These are phyloP conservation scores for Trametes versicolor DNA, from an alignment of 1,284 basidiomycete species.

Conservation along the genomic window DNA sequence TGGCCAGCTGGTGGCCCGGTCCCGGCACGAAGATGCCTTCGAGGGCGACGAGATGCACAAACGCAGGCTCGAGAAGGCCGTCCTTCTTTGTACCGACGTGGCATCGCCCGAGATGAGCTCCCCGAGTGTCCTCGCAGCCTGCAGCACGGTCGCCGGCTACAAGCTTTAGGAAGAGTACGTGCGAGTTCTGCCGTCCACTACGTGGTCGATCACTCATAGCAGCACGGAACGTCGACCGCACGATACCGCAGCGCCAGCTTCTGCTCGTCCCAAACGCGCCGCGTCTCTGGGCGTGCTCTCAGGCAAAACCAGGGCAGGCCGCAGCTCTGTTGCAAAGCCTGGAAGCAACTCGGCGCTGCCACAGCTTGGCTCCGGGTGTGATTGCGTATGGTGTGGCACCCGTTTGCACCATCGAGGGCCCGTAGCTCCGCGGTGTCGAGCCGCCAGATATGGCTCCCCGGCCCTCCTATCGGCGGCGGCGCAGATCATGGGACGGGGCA, in stretches of 20 bases:
- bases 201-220: not conserved
- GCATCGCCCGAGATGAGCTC: not conserved
- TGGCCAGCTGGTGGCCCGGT: conserved; percentile 1
- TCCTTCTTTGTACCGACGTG: not conserved
- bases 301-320: not conserved
- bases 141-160: too few relatives aligned
- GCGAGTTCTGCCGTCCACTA: not conserved
- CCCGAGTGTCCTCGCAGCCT: too few relatives aligned
- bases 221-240: not conserved
- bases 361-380: conserved; percentile 13
- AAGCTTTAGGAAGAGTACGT: conserved; percentile 14
- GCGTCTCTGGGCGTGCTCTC: not conserved
- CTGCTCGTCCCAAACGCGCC: not conserved
- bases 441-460: conserved; percentile 10
- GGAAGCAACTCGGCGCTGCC: conserved; percentile 2
- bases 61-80: conserved; percentile 1
- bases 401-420: conserved; percentile 15
- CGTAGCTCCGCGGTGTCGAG: conserved; percentile 22
- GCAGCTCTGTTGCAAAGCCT: not conserved
- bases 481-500: conserved; percentile 31
- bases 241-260: not conserved
- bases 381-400: conserved; percentile 16
- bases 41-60: conserved; percentile 1
- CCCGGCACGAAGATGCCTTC: conserved; percentile 3
- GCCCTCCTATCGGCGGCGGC: conserved; percentile 18